Percentiles rank a stretch among this genome's conserved stretches.
phyloP scores from a whole-genome alignment of 352 stramenopile genomes.

The Saprolegnia parasitica region DNA sequence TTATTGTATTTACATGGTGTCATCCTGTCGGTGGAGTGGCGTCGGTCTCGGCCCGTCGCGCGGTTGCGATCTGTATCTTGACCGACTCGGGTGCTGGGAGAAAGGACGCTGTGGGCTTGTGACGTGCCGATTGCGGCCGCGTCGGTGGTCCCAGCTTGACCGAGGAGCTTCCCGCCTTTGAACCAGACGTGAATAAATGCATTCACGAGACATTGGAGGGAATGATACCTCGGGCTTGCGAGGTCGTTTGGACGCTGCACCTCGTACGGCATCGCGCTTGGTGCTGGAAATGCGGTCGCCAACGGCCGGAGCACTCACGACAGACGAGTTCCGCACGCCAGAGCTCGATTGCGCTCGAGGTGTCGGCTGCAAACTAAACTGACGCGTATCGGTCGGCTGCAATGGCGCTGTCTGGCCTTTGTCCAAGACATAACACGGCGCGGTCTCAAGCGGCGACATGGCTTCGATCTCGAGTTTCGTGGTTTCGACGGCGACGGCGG shows the following conservation, averaged over 20 bases:
- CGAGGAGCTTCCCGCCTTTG: too few species aligned
- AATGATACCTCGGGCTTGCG: neutral
- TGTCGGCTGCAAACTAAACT: conserved; percentile 5
- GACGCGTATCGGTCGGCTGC: neutral
- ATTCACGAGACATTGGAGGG: too few species aligned
- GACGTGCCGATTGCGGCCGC: neutral
- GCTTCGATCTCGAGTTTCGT: neutral
- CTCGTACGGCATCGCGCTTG: neutral
- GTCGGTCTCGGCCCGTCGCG: neutral
- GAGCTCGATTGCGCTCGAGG: neutral
- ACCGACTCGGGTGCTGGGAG: neutral
- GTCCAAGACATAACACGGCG: conserved; percentile 2
- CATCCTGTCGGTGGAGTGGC: too few species aligned
- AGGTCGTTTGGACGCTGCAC: neutral
- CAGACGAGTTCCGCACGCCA: neutral
- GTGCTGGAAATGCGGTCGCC: neutral
- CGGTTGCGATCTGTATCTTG: conserved; percentile 4
- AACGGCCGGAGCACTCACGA: neutral
- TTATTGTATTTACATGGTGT: too few species aligned
- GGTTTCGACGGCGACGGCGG: neutral
- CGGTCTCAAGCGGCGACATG: neutral
- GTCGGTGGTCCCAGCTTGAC: neutral
- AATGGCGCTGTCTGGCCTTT: neutral
- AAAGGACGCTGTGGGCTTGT: neutral
- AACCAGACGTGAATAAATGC: too few species aligned